Evolutionary conservation across 73 alveolate genomes (phyloP).

Genomic region (Paramecium primaurelia): DNA sequence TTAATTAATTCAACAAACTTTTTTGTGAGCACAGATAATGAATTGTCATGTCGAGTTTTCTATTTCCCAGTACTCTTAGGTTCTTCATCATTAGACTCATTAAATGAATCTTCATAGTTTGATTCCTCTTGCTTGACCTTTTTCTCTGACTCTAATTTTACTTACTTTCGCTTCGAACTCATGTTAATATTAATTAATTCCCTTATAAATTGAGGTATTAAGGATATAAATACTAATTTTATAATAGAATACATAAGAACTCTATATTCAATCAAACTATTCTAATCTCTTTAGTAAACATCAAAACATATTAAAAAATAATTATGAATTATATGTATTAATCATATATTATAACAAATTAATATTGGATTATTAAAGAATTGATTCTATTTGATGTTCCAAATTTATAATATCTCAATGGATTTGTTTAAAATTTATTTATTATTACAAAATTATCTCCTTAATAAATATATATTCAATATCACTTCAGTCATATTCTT

Average conservation of each 20-base stretch:
- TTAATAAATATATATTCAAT: too few relatives aligned
- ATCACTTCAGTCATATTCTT: too few relatives aligned
- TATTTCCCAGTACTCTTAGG: slow-evolving; percentile 18
- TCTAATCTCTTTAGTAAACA: neutral
- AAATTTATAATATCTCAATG: too few relatives aligned
- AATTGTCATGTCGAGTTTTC: slow-evolving; percentile 62
- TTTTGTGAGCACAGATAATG: slow-evolving; percentile 67
- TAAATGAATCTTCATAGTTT: slow-evolving; percentile 1
- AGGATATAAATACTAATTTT: neutral
- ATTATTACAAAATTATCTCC: too few relatives aligned
- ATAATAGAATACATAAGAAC: neutral
- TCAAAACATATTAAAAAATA: neutral
- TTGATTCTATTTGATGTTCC: too few relatives aligned
- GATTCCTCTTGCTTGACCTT: slow-evolving; percentile 30
- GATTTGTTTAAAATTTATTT: too few relatives aligned
- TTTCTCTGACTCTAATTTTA: neutral
- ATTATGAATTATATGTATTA: too few relatives aligned
- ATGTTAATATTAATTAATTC: neutral
- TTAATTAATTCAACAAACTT: slow-evolving; percentile 66
- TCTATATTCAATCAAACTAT: neutral
- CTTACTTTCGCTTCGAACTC: slow-evolving; percentile 44
- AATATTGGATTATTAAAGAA: too few relatives aligned
- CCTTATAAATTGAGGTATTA: neutral
- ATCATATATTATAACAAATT: too few relatives aligned
- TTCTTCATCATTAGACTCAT: neutral